phyloP scores from a whole-genome alignment of 2,329 filamentous ascomycete species.

The Talaromyces sp. region DNA sequence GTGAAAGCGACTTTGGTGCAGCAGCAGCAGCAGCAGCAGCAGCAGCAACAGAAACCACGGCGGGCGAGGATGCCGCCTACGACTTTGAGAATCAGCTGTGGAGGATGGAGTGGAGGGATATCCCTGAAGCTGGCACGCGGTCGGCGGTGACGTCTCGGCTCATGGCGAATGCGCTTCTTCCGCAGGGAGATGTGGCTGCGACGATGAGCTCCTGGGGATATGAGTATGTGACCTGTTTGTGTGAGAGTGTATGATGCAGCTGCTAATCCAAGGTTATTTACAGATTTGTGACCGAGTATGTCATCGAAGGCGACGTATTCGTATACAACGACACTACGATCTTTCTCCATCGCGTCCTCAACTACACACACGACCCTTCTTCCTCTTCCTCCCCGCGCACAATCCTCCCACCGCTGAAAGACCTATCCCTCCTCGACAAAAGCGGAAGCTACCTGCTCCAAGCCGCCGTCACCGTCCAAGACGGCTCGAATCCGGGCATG shows the following conservation, averaged over 20 bases:
- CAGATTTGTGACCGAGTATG: slow-evolving; percentile 55
- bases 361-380: slow-evolving; percentile 35
- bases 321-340: slow-evolving; percentile 55
- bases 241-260: not conserved
- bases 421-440: slow-evolving; percentile 49
- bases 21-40: slow-evolving; percentile 20
- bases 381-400: slow-evolving; percentile 22
- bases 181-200: slow-evolving; percentile 45
- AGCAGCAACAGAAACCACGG: slow-evolving; percentile 18
- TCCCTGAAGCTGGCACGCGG: slow-evolving; percentile 48
- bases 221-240: slow-evolving; percentile 36
- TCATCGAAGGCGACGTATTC: slow-evolving; percentile 54
- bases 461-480: slow-evolving; percentile 52
- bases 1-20: slow-evolving; percentile 32
- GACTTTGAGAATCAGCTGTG: slow-evolving; percentile 35
- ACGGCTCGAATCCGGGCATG: slow-evolving; percentile 50
- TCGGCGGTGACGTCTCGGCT: slow-evolving; percentile 51
- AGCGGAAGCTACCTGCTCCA: slow-evolving; percentile 56
- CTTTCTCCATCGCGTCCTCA: slow-evolving; percentile 51
- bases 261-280: slow-evolving; percentile 1
- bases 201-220: slow-evolving; percentile 52
- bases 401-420: slow-evolving; percentile 38
- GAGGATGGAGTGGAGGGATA: slow-evolving; percentile 45
- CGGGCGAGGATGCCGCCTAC: slow-evolving; percentile 17
- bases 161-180: slow-evolving; percentile 45